phyloP scores from a whole-genome alignment of 768 basidiomycete species.

The Boletus reticuloceps region DNA sequence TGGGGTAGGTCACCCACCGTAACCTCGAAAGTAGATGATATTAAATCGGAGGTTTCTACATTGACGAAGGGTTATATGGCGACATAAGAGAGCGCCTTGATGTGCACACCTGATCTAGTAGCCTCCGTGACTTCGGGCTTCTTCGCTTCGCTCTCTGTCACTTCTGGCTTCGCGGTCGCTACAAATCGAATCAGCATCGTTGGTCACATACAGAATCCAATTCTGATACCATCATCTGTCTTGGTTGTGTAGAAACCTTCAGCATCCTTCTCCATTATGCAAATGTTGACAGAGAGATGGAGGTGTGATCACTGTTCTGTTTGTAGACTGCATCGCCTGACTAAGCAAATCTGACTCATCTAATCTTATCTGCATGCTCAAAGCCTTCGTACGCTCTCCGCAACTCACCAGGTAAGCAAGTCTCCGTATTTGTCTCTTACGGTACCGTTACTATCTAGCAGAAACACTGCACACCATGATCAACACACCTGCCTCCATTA shows the following conservation, averaged over 20 bases:
- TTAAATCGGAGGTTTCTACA: slow-evolving; percentile 52
- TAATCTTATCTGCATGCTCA: slow-evolving; percentile 14
- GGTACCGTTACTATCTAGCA: background rate
- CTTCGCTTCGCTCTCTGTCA: slow-evolving; percentile 26
- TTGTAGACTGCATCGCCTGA: slow-evolving; percentile 10
- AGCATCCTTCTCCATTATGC: slow-evolving; percentile 66
- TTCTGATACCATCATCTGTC: slow-evolving; percentile 37
- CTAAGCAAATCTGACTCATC: slow-evolving; percentile 20
- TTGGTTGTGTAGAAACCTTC: slow-evolving; percentile 75
- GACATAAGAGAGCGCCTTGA: background rate
- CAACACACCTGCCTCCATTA: background rate
- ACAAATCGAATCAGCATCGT: slow-evolving; percentile 7
- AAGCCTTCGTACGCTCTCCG: no score
- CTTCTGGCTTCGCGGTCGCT: slow-evolving; percentile 24
- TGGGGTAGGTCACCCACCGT: slow-evolving; percentile 45
- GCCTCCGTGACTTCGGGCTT: slow-evolving; percentile 18
- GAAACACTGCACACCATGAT: slow-evolving; percentile 5
- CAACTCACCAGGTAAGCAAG: background rate
- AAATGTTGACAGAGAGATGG: slow-evolving; percentile 8
- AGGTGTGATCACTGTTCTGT: background rate
- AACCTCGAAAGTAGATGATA: slow-evolving; percentile 82
- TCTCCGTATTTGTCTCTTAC: background rate
- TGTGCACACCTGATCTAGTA: slow-evolving; percentile 21
- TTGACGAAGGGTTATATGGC: background rate
- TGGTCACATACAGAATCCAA: background rate